Evolutionary conservation across 192 early-diverging fungal species (phyloP), one percentile per base, ranked within the genome.

Genomic region (Linnemannia schmuckeri): DNA sequence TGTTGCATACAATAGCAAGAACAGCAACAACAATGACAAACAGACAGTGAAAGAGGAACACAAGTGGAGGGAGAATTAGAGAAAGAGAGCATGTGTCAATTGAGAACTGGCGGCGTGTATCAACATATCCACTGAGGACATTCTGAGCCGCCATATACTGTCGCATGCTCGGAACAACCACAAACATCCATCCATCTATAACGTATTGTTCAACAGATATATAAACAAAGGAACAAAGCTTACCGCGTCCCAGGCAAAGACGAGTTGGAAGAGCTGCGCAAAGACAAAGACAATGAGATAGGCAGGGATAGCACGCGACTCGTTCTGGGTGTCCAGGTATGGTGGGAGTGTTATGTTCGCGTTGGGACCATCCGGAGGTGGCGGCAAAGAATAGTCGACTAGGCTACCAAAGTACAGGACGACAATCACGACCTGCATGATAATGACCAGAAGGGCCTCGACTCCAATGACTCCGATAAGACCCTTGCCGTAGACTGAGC

Each of bases 221-320:
- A 66, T 9, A 66, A 27, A 10, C 22, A 66, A 33, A 9, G 74
- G 6, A 33, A 37, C 37, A 74, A 61, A 24, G 90, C 93, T 89
- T 89, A 95, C 95, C 27, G 95, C 93, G 80, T 96, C 95, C 90
- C 91, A 92, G 17, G 90, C 85, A 70, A 96, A 87, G 17, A 89
- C 79, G n/a, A 95, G 89, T 68, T 93, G 91, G 71, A 94, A 96
- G 20, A 96, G 74, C 86, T 94, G 94, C 4, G 94, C 92, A 55
- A 94, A 87, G 72, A 93, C 92, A 79, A 96, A 96, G 70, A 96
- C 92, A 74, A 94, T 92, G 52, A 95, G 79, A 71, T 96, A 96
- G 35, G 94, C 93, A 35, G 94, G 93, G 24, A 95, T 92, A 35
- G 85, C 77, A 20, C 85, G 55, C 49, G 85, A 87, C 35, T 74